phyloP scores from a whole-genome alignment of 2,329 filamentous ascomycete species.

The Chrysoporthe deuterocubensis region DNA sequence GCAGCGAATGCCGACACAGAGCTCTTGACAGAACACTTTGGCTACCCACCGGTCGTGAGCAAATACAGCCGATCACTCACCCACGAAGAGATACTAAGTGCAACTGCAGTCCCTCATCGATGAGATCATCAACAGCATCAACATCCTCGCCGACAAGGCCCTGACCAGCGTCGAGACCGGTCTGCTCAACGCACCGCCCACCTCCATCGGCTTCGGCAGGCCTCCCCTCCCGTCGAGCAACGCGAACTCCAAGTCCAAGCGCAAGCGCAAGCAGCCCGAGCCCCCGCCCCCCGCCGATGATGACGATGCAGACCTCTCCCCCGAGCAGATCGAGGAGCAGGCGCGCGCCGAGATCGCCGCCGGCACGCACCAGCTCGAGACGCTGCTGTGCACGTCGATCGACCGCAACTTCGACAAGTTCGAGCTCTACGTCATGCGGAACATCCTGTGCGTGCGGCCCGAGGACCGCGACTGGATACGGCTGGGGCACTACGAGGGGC shows the following conservation, averaged over 20 bases:
- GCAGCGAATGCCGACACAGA: conserved; percentile 55
- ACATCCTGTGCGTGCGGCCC: conserved; percentile 72
- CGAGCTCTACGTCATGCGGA: conserved; percentile 88
- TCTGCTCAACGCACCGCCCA: conserved; percentile 73
- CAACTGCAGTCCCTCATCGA: conserved; percentile 81
- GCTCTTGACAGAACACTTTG: conserved; percentile 92
- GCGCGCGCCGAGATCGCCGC: conserved; percentile 78
- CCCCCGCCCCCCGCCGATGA: conserved; percentile 13
- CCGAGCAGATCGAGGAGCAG: conserved; percentile 47
- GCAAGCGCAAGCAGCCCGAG: conserved; percentile 17
- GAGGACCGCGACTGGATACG: conserved; percentile 79
- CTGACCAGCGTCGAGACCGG: conserved; percentile 86
- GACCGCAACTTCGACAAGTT: conserved; percentile 86
- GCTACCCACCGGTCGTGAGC: conserved; percentile 87
- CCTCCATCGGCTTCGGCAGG: conserved; percentile 76
- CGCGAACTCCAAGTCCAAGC: conserved; percentile 37
- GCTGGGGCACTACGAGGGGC: conserved; percentile 80
- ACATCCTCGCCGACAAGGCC: conserved; percentile 88
- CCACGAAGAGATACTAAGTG: background rate
- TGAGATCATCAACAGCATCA: conserved; percentile 97
- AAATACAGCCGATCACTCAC: background rate
- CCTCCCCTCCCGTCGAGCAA: conserved; percentile 11
- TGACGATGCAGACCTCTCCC: conserved; percentile 22
- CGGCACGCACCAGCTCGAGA: conserved; percentile 84
- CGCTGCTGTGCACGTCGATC: conserved; percentile 77